These are phyloP conservation scores for Suillus lakei DNA, from an alignment of 768 basidiomycete species.

Conservation along the genomic window DNA sequence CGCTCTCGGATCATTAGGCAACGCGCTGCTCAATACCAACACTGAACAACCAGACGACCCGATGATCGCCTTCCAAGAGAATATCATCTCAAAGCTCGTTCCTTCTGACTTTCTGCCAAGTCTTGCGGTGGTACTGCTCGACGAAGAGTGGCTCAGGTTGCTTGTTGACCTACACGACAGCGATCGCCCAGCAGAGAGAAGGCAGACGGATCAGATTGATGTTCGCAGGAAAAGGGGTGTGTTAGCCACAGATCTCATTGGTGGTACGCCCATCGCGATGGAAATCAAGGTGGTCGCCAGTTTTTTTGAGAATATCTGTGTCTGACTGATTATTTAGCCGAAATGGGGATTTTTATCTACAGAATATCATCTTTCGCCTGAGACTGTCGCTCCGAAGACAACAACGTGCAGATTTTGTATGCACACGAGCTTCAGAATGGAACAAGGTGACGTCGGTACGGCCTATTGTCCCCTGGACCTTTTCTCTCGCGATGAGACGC, in stretches of 20 bases:
- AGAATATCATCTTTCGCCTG: conserved; percentile 58
- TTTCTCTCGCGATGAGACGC: conserved; percentile 69
- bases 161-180: conserved; percentile 52
- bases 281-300: conserved; percentile 83
- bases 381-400: conserved; percentile 63
- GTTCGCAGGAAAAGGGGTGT: conserved; percentile 56
- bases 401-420: conserved; percentile 89
- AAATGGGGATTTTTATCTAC: conserved; percentile 96
- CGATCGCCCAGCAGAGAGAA: conserved; percentile 61
- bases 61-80: conserved; percentile 60
- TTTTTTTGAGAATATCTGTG: conserved; percentile 3
- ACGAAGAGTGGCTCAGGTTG: conserved; percentile 60
- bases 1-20: background rate
- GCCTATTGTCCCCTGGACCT: conserved; percentile 91
- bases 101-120: conserved; percentile 62
- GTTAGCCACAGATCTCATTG: conserved; percentile 82
- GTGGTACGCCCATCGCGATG: conserved; percentile 62
- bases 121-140: conserved; percentile 51
- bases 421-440: conserved; percentile 66
- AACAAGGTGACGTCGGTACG: conserved; percentile 37
- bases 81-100: conserved; percentile 69
- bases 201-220: conserved; percentile 64
- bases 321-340: conserved; percentile 56
- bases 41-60: background rate
- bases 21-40: background rate